Evolutionary conservation across 148 eudicot species (phyloP).

Genomic region (Camellia japonica): DNA sequence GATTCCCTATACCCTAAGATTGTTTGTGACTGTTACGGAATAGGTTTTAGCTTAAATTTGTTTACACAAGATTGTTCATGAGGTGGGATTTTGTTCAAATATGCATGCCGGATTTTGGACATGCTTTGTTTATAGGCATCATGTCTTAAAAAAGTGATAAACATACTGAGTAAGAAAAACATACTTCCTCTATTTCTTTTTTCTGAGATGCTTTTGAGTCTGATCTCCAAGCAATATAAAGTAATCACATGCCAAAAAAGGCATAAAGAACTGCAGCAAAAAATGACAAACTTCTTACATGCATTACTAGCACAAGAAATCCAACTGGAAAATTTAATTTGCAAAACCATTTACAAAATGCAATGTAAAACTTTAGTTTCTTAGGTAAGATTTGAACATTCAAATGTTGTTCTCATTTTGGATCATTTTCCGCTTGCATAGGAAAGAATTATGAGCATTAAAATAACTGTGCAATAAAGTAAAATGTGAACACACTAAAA

Average conservation of each 20-base stretch:
- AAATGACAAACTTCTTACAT: slow-evolving; percentile 2
- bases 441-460: background rate
- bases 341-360: background rate
- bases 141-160: slow-evolving; percentile 1
- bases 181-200: slow-evolving; percentile 96
- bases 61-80: background rate
- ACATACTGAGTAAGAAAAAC: slow-evolving; percentile 12
- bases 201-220: slow-evolving; percentile 85
- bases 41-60: background rate
- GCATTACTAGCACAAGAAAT: slow-evolving; percentile 9
- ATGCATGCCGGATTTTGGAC: background rate
- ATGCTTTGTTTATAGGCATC: background rate
- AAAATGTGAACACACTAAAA: background rate
- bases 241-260: slow-evolving; percentile 92
- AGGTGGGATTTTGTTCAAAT: background rate
- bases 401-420: background rate
- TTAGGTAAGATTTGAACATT: background rate
- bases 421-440: background rate
- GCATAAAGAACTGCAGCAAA: slow-evolving; percentile 75
- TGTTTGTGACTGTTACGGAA: background rate
- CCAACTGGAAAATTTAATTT: background rate
- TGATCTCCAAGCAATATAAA: slow-evolving; percentile 96
- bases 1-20: too few species aligned
- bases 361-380: background rate
- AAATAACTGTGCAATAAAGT: background rate